Evolutionary conservation across 202 grass and related monocot genomes (phyloP).

Genomic region (Panicum virgatum): DNA sequence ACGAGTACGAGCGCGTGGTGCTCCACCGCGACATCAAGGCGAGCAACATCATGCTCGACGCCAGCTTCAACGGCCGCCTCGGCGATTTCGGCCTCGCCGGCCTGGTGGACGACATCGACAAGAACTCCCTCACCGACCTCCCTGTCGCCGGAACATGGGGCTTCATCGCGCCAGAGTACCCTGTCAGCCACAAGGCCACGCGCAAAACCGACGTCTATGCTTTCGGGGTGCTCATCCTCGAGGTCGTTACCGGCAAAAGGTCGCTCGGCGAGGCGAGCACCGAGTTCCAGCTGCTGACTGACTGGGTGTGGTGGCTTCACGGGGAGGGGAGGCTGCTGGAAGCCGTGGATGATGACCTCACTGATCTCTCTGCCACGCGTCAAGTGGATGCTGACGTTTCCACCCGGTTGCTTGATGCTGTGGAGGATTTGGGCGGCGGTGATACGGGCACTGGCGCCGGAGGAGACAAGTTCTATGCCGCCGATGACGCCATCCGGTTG

Average conservation of each 20-base stretch:
- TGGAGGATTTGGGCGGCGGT: too few relatives aligned
- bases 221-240: background rate
- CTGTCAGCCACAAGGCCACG: background rate
- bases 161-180: slow-evolving; percentile 3
- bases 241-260: background rate
- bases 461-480: too few relatives aligned
- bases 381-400: background rate
- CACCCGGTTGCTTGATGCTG: too few relatives aligned
- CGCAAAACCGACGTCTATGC: slow-evolving; percentile 8
- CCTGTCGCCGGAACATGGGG: slow-evolving; percentile 14
- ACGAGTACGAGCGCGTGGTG: background rate
- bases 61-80: background rate
- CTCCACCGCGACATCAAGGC: slow-evolving; percentile 27
- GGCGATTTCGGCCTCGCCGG: slow-evolving; percentile 15
- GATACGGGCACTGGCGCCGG: too few relatives aligned
- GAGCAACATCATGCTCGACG: slow-evolving; percentile 5
- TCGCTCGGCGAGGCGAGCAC: background rate
- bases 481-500: too few relatives aligned
- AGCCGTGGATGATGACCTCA: background rate
- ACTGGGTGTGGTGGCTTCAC: background rate
- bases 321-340: background rate
- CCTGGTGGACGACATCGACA: background rate
- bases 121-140: background rate
- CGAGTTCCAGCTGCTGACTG: background rate
- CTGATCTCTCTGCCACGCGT: accelerated